phyloP scores from a whole-genome alignment of 2,329 filamentous ascomycete genomes.

The Berkeleyomyces basicola region DNA sequence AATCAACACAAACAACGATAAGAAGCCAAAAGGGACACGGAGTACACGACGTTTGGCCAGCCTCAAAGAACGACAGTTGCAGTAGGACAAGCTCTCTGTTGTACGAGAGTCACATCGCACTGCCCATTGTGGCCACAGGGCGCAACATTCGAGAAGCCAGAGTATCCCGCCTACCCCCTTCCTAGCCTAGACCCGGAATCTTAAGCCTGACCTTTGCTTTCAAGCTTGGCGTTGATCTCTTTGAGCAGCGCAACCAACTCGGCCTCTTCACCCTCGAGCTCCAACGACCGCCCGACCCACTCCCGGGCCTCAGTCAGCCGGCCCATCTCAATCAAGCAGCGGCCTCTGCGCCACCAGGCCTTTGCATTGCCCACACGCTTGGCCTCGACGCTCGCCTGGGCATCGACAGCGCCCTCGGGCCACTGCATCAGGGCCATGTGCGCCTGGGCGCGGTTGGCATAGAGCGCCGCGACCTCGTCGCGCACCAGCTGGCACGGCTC shows the following conservation, averaged over 20 bases:
- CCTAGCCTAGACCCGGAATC: no score
- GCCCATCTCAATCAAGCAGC: slow-evolving; percentile 82
- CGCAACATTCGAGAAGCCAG: not conserved
- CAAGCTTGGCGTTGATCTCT: slow-evolving; percentile 38
- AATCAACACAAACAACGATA: not conserved
- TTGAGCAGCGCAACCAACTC: slow-evolving; percentile 47
- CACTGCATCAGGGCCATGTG: slow-evolving; percentile 69
- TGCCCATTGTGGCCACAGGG: not conserved
- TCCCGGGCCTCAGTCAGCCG: slow-evolving; percentile 63
- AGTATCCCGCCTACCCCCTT: not conserved
- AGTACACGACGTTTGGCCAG: not conserved
- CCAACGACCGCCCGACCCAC: slow-evolving; percentile 61
- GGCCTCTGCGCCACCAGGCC: slow-evolving; percentile 81
- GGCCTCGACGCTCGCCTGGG: slow-evolving; percentile 73
- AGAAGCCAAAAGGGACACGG: not conserved
- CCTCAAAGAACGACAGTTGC: not conserved
- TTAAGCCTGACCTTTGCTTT: slow-evolving; percentile 19
- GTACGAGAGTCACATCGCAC: not conserved
- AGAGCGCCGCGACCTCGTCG: slow-evolving; percentile 67
- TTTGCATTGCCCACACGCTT: slow-evolving; percentile 79
- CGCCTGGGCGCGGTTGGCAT: slow-evolving; percentile 78
- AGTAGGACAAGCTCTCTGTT: not conserved
- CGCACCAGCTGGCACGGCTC: slow-evolving; percentile 69
- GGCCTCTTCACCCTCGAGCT: slow-evolving; percentile 60
- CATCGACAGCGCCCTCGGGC: slow-evolving; percentile 76